Evolutionary conservation across 2,329 filamentous ascomycete species (phyloP).

Genomic region (Gremmenia infestans): DNA sequence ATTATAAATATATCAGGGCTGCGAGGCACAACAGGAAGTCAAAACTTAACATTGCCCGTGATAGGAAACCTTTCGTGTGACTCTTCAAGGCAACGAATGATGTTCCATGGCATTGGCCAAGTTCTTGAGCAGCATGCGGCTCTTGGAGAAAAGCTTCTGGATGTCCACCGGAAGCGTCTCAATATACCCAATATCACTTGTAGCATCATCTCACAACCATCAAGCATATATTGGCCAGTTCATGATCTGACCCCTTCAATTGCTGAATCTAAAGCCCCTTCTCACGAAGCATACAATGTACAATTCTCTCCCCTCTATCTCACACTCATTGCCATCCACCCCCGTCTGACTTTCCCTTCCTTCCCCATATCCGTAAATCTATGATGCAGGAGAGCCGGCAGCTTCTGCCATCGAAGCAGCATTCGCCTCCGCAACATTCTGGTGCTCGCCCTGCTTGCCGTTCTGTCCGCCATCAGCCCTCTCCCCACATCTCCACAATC

Average conservation of each 20-base stretch:
- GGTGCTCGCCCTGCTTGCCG: constrained; percentile 88
- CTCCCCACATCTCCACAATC: constrained; percentile 7
- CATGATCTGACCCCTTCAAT: constrained; percentile 2
- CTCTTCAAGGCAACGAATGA: too few relatives aligned
- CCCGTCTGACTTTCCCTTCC: neutral
- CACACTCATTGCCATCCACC: neutral
- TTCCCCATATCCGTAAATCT: constrained; percentile 5
- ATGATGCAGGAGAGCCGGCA: constrained; percentile 17
- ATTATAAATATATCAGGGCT: too few relatives aligned
- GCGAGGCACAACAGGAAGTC: too few relatives aligned
- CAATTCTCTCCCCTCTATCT: constrained; percentile 2
- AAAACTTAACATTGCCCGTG: too few relatives aligned
- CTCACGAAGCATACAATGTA: constrained; percentile 9
- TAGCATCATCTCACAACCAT: too few relatives aligned
- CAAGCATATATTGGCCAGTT: too few relatives aligned
- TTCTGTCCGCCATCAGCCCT: constrained; percentile 53
- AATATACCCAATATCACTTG: neutral
- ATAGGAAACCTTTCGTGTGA: too few relatives aligned
- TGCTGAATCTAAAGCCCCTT: neutral
- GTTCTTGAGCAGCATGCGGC: too few relatives aligned
- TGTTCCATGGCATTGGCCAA: too few relatives aligned
- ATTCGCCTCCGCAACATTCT: constrained; percentile 62
- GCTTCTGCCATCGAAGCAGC: constrained; percentile 32
- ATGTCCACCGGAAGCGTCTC: neutral
- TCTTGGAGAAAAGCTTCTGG: neutral